These are phyloP conservation scores for Didymella pinodella DNA, from an alignment of 2,329 filamentous ascomycete genomes.

Conservation along the genomic window DNA sequence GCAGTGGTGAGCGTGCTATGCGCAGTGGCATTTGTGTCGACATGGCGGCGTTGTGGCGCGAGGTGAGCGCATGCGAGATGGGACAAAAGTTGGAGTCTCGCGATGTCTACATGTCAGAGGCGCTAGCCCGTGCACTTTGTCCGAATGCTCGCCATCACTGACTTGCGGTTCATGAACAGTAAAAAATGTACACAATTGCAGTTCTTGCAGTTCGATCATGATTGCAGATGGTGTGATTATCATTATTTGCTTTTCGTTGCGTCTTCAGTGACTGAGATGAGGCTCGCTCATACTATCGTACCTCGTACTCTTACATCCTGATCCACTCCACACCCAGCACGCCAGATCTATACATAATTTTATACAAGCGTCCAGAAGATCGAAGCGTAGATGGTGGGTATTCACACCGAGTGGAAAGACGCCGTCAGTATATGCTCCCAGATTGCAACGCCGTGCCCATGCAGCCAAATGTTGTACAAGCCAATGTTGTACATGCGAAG, in stretches of 20 bases:
- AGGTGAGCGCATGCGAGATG: conserved; percentile 10
- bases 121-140: conserved; percentile 2
- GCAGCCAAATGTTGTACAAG: conserved; percentile 22
- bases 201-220: too few species aligned
- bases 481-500: conserved; percentile 21
- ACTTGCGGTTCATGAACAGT: too few species aligned
- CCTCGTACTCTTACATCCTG: conserved; percentile 15
- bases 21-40: conserved; percentile 38
- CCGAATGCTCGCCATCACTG: background rate
- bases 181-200: too few species aligned
- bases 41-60: conserved; percentile 31
- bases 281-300: conserved; percentile 12
- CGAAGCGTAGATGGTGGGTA: conserved; percentile 15
- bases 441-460: conserved; percentile 20
- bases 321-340: background rate
- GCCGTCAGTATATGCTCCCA: conserved; percentile 18
- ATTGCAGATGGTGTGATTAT: background rate
- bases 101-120: background rate
- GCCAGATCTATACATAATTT: conserved; percentile 9
- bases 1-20: conserved; percentile 33
- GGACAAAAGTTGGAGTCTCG: conserved; percentile 13
- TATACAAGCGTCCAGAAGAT: conserved; percentile 14
- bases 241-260: conserved; percentile 8
- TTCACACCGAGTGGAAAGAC: conserved; percentile 18
- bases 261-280: conserved; percentile 15